Percentiles rank a stretch among this genome's conserved stretches.
Conservation (phyloP, 1,139 yeast genomes). For the Debaryomyces fabryi region DNA sequence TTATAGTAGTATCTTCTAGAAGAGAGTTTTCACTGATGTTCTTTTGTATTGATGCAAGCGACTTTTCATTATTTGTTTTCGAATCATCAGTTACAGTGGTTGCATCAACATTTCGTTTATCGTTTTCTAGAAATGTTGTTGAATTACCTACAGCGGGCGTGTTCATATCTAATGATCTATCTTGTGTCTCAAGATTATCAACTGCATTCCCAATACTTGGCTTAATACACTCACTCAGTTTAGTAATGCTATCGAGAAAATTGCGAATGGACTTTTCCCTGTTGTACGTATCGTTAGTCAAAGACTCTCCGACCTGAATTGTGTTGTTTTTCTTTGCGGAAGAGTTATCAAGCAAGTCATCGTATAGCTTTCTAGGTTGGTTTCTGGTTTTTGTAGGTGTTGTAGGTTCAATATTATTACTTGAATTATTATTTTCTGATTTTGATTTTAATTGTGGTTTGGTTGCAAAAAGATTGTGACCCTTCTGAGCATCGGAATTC, state of each 20-base stretch:
- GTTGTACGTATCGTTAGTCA: not conserved
- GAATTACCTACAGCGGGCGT: not conserved
- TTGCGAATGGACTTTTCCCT: not conserved
- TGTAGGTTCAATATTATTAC: not conserved
- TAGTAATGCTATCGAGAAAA: not conserved
- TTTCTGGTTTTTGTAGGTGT: not conserved
- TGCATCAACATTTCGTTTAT: not conserved
- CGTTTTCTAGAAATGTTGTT: not conserved
- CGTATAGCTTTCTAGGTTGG: not conserved
- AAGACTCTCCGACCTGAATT: conserved; percentile 1
- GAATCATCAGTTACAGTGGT: not conserved
- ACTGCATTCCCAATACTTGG: not conserved
- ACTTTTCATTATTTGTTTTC: not conserved
- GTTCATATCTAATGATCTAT: not conserved
- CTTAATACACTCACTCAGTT: not conserved
- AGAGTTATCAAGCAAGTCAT: not conserved
- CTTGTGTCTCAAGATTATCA: too few species aligned
- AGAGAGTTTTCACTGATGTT: not conserved
- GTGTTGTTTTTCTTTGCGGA: not conserved
- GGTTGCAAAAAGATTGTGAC: not conserved
- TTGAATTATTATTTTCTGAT: not conserved
- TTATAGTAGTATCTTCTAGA: conserved; percentile 8
- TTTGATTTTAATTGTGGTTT: not conserved
- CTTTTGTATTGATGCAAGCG: not conserved
- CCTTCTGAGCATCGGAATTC: not conserved